A percentile compares a stretch with the other conserved stretches of the same genome.
These are phyloP conservation scores for Sporisorium exsertum DNA, from an alignment of 1,284 basidiomycete species.

Conservation along the genomic window DNA sequence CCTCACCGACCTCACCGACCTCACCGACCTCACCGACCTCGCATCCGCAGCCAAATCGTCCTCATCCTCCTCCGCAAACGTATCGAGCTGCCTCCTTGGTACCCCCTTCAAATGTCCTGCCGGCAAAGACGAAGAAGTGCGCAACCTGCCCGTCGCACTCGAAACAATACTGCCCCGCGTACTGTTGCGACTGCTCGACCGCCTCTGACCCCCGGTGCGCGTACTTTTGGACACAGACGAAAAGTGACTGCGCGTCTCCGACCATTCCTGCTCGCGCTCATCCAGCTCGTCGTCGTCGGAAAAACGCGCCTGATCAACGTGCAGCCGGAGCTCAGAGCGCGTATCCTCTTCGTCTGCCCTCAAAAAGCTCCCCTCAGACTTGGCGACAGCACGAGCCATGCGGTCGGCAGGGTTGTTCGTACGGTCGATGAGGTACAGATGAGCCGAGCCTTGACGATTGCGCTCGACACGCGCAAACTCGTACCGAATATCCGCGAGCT, in stretches of 20 bases:
- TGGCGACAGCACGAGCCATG: constrained; percentile 52
- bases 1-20: constrained; percentile 22
- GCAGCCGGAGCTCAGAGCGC: constrained; percentile 26
- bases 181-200: constrained; percentile 25
- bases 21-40: constrained; percentile 19
- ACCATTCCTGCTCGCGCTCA: constrained; percentile 33
- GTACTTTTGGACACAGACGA: constrained; percentile 20
- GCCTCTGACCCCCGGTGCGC: constrained; percentile 3
- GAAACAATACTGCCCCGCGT: constrained; percentile 31
- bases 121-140: constrained; percentile 30
- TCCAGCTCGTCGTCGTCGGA: constrained; percentile 25
- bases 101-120: constrained; percentile 26
- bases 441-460: constrained; percentile 45
- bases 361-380: constrained; percentile 32
- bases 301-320: constrained; percentile 23
- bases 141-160: constrained; percentile 33
- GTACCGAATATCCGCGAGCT: constrained; percentile 58
- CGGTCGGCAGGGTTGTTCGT: constrained; percentile 57
- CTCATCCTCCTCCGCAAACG: constrained; percentile 45
- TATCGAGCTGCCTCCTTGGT: constrained; percentile 32
- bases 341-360: constrained; percentile 21
- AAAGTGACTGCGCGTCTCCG: constrained; percentile 33
- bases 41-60: constrained; percentile 29
- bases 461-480: constrained; percentile 50
- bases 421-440: constrained; percentile 63